These are phyloP conservation scores for Hanseniaspora guilliermondii DNA, from an alignment of 805 yeast species.

Conservation along the genomic window DNA sequence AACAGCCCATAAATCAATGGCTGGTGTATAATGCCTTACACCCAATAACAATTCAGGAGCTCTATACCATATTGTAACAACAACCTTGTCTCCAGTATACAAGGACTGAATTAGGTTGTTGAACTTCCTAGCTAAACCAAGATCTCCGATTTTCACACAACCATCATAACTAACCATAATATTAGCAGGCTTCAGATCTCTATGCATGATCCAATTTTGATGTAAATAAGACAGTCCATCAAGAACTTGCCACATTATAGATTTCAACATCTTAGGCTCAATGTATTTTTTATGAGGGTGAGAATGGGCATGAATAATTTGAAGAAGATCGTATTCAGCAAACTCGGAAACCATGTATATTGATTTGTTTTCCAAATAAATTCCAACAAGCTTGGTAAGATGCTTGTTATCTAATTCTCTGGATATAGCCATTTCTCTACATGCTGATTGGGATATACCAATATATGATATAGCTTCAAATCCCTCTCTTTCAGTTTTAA, in stretches of 20 bases:
- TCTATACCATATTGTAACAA: constrained; percentile 92
- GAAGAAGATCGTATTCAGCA: constrained; percentile 90
- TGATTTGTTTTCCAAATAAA: constrained; percentile 72
- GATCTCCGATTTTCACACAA: constrained; percentile 87
- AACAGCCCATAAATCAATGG: constrained; percentile 89
- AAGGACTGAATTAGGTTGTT: constrained; percentile 75
- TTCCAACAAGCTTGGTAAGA: constrained; percentile 67
- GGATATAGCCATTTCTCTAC: constrained; percentile 91
- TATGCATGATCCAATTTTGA: constrained; percentile 90
- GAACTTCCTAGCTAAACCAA: constrained; percentile 82
- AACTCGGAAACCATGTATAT: constrained; percentile 92
- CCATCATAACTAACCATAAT: constrained; percentile 89
- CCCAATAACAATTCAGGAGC: constrained; percentile 89
- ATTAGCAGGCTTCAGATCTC: constrained; percentile 95
- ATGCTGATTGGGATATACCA: constrained; percentile 91
- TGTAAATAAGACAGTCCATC: constrained; percentile 86
- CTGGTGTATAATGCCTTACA: constrained; percentile 83
- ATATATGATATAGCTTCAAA: constrained; percentile 75
- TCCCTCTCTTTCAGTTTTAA: constrained; percentile 86
- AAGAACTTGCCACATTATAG: constrained; percentile 82
- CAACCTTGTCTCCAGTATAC: constrained; percentile 88
- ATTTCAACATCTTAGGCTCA: constrained; percentile 66
- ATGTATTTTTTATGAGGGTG: constrained; percentile 75
- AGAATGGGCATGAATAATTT: constrained; percentile 85
- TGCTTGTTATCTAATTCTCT: constrained; percentile 73